These are phyloP conservation scores for Ogataea chonburiensis DNA, from an alignment of 805 yeast genomes.

Conservation along the genomic window DNA sequence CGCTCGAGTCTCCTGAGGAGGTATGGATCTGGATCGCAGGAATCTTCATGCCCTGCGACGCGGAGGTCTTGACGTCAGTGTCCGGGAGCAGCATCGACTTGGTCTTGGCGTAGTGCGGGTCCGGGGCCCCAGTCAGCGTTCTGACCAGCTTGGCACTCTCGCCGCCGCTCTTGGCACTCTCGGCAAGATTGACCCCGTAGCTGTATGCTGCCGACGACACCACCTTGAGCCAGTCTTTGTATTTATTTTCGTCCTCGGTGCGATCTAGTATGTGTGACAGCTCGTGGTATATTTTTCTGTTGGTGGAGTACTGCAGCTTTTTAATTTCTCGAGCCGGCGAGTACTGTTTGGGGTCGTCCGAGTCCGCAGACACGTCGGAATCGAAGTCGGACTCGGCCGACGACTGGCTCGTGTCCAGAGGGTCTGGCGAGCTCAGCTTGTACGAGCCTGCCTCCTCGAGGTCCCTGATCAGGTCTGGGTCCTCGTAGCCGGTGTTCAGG, in stretches of 20 bases:
- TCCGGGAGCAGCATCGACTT: slow-evolving; percentile 34
- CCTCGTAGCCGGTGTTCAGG: slow-evolving; percentile 16
- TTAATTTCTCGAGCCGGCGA: slow-evolving; percentile 27
- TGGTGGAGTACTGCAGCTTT: slow-evolving; percentile 26
- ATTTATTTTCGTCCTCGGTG: slow-evolving; percentile 29
- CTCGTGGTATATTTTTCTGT: slow-evolving; percentile 28
- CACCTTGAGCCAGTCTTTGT: slow-evolving; percentile 30
- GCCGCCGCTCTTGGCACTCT: slow-evolving; percentile 37
- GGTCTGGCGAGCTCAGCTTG: slow-evolving; percentile 12
- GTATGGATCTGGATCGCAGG: slow-evolving; percentile 15
- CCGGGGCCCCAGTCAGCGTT: slow-evolving; percentile 42
- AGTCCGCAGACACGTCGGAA: not conserved
- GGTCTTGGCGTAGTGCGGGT: slow-evolving; percentile 24
- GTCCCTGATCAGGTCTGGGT: slow-evolving; percentile 18
- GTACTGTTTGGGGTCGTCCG: slow-evolving; percentile 16
- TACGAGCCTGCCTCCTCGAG: slow-evolving; percentile 30
- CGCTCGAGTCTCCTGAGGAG: slow-evolving; percentile 15
- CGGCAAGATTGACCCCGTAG: slow-evolving; percentile 36
- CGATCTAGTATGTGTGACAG: slow-evolving; percentile 22
- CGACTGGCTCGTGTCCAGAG: too few species aligned
- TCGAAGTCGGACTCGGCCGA: too few species aligned
- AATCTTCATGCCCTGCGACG: slow-evolving; percentile 7
- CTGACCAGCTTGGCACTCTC: slow-evolving; percentile 42
- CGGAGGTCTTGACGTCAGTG: slow-evolving; percentile 10
- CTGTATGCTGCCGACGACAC: slow-evolving; percentile 35